Evolutionary conservation across 805 yeast species (phyloP), one percentile per base, ranked within the genome.

Genomic region (Lachancea sp.): DNA sequence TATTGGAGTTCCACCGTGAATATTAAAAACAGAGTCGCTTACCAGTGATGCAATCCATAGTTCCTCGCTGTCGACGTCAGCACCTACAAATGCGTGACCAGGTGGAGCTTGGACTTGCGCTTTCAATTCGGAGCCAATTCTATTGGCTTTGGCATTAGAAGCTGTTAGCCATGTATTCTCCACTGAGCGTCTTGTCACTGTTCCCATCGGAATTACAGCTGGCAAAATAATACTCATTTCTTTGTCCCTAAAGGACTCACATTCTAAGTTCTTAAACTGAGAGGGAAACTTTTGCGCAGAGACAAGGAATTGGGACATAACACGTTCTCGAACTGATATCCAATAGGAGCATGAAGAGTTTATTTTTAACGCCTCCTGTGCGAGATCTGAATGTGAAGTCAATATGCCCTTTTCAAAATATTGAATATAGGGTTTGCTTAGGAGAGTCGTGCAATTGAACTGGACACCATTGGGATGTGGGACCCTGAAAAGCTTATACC

Each of bases 111-210:
- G 67, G 4, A 92, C 70, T 68, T 86, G 77, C 0, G 96, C 78
- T 60, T 94, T 92, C 45, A 94, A 68, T 58, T 92, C 99, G 1
- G 97, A 88, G 0, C 99, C 99, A 33, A 94, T 76, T 45, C 97
- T 68, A 34, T 77, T 75, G 47, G 68, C 68, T 54, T 94, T 92
- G 1, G 96, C 95, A 63, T 94, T 94, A 1, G 96, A 84, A 0
- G 98, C 98, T 0, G 99, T 92, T 25, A 92, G 66, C 99, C 99
- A 92, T 0, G 97, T 87, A 46, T 86, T 87, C 57, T 92, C 99
- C 2, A 92, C 96, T 2, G 97, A 96, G 49, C 99, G 71, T 51
- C 98, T 70, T 0, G 99, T 92, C 6, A 92, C 80, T 0, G 99
- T 94, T 1, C 99, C 99, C 96, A 92, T 92, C 2, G 96, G 75